These are phyloP conservation scores for Acorus calamus DNA, from an alignment of 106 monocot genomes.

Conservation along the genomic window DNA sequence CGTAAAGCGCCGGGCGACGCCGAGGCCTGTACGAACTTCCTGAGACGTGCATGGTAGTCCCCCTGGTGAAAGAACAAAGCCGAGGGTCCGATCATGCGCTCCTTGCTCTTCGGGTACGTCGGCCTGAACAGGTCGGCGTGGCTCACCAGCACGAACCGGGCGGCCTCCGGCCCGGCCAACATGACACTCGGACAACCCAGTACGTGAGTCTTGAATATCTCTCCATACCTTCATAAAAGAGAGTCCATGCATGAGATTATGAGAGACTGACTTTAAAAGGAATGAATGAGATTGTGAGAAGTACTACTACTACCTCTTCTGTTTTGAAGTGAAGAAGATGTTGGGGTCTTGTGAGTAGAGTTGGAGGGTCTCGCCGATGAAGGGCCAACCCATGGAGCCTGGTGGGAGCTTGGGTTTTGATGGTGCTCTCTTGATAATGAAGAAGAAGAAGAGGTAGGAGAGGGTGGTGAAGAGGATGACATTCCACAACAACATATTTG, in stretches of 20 bases:
- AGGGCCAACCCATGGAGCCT: slow-evolving; percentile 63
- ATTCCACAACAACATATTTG: background rate
- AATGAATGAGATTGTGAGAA: background rate
- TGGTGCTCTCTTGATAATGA: slow-evolving; percentile 10
- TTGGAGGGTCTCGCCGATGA: slow-evolving; percentile 55
- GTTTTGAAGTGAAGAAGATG: slow-evolving; percentile 31
- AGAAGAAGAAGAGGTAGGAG: slow-evolving; percentile 11
- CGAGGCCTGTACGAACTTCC: slow-evolving; percentile 41
- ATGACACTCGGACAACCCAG: slow-evolving; percentile 74
- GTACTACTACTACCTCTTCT: slow-evolving; percentile 21
- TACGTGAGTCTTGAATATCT: slow-evolving; percentile 63
- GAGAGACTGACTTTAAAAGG: too few relatives aligned
- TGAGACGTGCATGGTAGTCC: slow-evolving; percentile 42
- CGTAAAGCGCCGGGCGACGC: slow-evolving; percentile 43
- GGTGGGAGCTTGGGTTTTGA: slow-evolving; percentile 29
- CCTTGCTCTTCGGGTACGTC: slow-evolving; percentile 79
- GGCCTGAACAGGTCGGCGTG: slow-evolving; percentile 57
- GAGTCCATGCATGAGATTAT: background rate
- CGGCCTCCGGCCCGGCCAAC: slow-evolving; percentile 85
- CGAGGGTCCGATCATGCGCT: slow-evolving; percentile 57
- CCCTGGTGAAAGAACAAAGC: slow-evolving; percentile 86
- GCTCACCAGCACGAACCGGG: slow-evolving; percentile 54
- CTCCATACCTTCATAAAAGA: slow-evolving; percentile 36
- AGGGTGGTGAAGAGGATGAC: slow-evolving; percentile 14
- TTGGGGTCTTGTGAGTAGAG: slow-evolving; percentile 55